Evolutionary conservation across 176 grass and related monocot species (phyloP), one percentile per base, ranked within the genome.

Genomic region (Cocos nucifera): DNA sequence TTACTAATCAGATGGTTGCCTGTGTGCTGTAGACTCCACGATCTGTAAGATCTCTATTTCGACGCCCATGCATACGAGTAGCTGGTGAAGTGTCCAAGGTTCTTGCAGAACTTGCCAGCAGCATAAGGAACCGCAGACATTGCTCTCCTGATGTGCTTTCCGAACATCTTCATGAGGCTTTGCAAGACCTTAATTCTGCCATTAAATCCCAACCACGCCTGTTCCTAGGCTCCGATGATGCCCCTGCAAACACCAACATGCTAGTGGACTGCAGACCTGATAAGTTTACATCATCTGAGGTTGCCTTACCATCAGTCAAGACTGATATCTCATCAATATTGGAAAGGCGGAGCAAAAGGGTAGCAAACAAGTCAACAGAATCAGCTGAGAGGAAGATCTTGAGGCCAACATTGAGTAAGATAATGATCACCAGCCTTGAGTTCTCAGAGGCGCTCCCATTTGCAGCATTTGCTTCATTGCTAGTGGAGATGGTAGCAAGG

Each of bases 401-500:
- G 53, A 75, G 83, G 58, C 83, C 75, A 30, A 97, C 87, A 17
- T 75, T 91, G 20, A 97, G 92, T 59, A 91, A 85, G 81, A 85
- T 91, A 54, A 83, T 73, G 20, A 61, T 84, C 17, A 85, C 75
- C 3, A 95, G 86, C 72, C 84, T 97, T 2, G 92, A 91, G 70
- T 91, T 97, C 51, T 97, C 87, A 1, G 73, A 97, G 60, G 92
- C 92, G 28, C 84, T 97, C 7, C 87, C 92, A 22, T 91, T 91
- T 54, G 84, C 92, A 10, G 92, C 92, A 20, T 97, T 97, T 63
- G 87, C 92, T 19, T 86, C 87, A 51, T 56, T 90, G 71, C 55
- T 97, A 55, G 92, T 97, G 58, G 92, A 97, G 74, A 97, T 91
- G 92, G 87, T 82, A 49, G 84, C 83, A 3, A 75, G 92, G 67